Evolutionary conservation across 2,329 filamentous ascomycete species (phyloP).

Genomic region (Hirsutella minnesotensis): DNA sequence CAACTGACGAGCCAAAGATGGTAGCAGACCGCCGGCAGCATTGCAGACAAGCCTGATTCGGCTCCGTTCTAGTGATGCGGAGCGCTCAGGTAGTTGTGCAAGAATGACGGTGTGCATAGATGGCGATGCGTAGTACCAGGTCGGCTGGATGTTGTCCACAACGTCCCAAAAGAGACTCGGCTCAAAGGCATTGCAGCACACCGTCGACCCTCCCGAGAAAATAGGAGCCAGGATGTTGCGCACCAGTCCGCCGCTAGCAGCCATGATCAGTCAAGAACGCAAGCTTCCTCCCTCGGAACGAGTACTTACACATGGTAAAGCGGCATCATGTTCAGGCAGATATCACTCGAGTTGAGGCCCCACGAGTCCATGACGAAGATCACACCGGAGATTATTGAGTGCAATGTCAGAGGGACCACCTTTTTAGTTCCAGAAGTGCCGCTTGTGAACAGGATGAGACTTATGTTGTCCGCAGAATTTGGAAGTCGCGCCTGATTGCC

Average conservation of each 20-base stretch:
- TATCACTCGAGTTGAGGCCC: slow-evolving; percentile 32
- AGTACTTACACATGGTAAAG: slow-evolving; percentile 40
- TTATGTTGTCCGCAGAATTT: slow-evolving; percentile 34
- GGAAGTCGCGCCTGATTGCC: slow-evolving; percentile 9
- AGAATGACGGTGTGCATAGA: slow-evolving; percentile 45
- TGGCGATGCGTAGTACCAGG: slow-evolving; percentile 47
- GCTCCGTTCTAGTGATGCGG: slow-evolving; percentile 26
- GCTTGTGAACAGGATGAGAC: slow-evolving; percentile 43
- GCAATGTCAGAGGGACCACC: slow-evolving; percentile 38
- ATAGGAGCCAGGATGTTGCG: slow-evolving; percentile 43
- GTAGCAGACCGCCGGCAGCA: slow-evolving; percentile 40
- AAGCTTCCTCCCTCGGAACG: not conserved
- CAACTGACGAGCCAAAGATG: slow-evolving; percentile 35
- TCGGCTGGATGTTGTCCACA: slow-evolving; percentile 32
- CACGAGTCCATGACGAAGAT: slow-evolving; percentile 41
- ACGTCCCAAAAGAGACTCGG: slow-evolving; percentile 44
- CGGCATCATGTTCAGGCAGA: slow-evolving; percentile 49
- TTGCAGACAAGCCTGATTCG: slow-evolving; percentile 42
- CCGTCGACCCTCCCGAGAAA: slow-evolving; percentile 39
- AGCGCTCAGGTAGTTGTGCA: slow-evolving; percentile 27
- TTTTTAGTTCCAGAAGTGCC: slow-evolving; percentile 49
- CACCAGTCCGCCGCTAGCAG: slow-evolving; percentile 35
- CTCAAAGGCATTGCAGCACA: slow-evolving; percentile 42
- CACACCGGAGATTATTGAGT: slow-evolving; percentile 38
- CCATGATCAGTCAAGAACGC: not conserved